Evolutionary conservation across 306 rosid genomes (phyloP).

Genomic region (Rosa persica): DNA sequence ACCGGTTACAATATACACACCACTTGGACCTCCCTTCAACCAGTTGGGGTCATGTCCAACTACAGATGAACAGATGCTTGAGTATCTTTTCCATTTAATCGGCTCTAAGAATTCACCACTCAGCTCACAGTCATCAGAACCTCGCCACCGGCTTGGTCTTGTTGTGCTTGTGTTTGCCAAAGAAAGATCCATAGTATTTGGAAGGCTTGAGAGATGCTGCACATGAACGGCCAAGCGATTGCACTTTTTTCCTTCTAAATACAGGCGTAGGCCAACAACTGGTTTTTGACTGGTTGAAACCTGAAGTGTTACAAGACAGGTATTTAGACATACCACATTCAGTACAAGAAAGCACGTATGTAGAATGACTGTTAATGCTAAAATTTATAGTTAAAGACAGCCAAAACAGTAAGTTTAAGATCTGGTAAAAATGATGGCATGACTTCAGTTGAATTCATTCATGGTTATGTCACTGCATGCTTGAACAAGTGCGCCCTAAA

Average conservation of each 20-base stretch:
- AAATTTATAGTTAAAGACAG: not conserved
- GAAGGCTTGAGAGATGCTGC: conserved; percentile 88
- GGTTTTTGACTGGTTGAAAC: conserved; percentile 78
- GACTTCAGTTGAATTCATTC: not conserved
- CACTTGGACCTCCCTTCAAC: conserved; percentile 54
- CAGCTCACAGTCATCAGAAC: conserved; percentile 66
- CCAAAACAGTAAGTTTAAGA: not conserved
- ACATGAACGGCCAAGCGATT: conserved; percentile 76
- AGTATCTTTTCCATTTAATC: conserved; percentile 81
- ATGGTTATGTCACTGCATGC: conserved; percentile 1
- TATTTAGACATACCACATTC: conserved; percentile 8
- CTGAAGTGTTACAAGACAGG: conserved; percentile 44
- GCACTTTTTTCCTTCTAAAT: conserved; percentile 79
- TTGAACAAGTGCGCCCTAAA: not conserved
- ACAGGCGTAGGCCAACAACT: conserved; percentile 86
- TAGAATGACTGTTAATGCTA: not conserved
- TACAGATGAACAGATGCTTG: conserved; percentile 77
- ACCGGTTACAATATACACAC: conserved; percentile 86
- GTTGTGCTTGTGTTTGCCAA: conserved; percentile 36
- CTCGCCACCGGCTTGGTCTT: conserved; percentile 57
- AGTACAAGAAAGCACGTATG: not conserved
- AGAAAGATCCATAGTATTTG: conserved; percentile 61
- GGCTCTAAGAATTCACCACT: conserved; percentile 67
- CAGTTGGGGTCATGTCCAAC: conserved; percentile 84
- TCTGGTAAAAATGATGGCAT: not conserved